Evolutionary conservation across 495 filamentous ascomycete genomes (phyloP).

Genomic region (Margaritispora aquatica): DNA sequence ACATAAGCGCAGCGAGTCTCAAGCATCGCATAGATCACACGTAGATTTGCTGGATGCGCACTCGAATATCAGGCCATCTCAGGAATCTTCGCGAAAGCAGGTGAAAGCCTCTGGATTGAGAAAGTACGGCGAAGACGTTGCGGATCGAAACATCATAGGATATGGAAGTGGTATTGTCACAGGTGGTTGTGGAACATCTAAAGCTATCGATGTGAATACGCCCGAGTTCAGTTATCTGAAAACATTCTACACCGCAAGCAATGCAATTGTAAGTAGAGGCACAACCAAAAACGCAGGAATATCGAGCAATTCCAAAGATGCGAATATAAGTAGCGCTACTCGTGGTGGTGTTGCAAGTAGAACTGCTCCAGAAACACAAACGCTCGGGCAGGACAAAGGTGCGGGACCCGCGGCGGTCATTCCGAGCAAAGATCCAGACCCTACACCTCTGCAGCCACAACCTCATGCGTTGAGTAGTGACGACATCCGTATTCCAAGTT

Average conservation of each 20-base stretch:
- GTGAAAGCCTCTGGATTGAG: slow-evolving; percentile 38
- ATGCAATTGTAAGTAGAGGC: background rate
- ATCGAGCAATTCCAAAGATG: background rate
- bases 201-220: slow-evolving; percentile 10
- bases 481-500: background rate
- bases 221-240: slow-evolving; percentile 21
- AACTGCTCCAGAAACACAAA: background rate
- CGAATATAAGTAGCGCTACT: too few relatives aligned
- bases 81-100: slow-evolving; percentile 24
- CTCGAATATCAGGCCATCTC: slow-evolving; percentile 35
- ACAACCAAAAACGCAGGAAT: background rate
- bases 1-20: slow-evolving; percentile 12
- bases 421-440: background rate
- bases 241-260: slow-evolving; percentile 7
- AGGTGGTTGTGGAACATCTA: background rate
- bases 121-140: slow-evolving; percentile 50
- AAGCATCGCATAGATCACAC: slow-evolving; percentile 13
- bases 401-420: background rate
- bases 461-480: background rate
- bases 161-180: background rate
- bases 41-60: slow-evolving; percentile 48
- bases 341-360: background rate
- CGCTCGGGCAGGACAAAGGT: background rate
- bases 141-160: slow-evolving; percentile 41
- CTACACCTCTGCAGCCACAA: background rate